Evolutionary conservation across 345 rosid species (phyloP).

Genomic region (Streptanthus diversifolius): DNA sequence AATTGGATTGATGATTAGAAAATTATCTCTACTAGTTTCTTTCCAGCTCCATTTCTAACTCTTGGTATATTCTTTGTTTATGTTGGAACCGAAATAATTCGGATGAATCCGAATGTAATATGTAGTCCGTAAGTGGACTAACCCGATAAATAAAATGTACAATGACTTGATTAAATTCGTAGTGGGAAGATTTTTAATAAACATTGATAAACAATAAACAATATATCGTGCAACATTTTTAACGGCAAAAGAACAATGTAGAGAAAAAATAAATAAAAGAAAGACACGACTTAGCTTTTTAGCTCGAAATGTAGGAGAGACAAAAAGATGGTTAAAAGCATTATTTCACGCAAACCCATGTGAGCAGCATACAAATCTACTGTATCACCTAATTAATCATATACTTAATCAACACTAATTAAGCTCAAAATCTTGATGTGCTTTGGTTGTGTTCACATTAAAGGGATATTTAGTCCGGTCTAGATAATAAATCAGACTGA

Average conservation of each 20-base stretch:
- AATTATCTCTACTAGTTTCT: background rate
- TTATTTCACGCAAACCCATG: constrained; percentile 43
- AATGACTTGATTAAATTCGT: background rate
- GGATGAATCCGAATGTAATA: no score
- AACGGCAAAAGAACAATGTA: constrained; percentile 8
- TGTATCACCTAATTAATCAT: constrained; percentile 35
- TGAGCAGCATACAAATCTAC: constrained; percentile 43
- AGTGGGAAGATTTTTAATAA: background rate
- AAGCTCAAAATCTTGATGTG: background rate
- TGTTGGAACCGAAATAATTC: no score
- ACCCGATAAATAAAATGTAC: no score
- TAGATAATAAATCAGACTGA: background rate
- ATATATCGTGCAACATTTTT: constrained; percentile 3
- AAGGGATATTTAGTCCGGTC: background rate
- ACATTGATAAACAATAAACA: background rate
- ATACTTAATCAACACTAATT: constrained; percentile 23
- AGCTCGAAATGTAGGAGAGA: constrained; percentile 39
- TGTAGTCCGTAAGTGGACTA: no score
- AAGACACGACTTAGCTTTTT: constrained; percentile 39
- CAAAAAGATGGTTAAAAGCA: constrained; percentile 38
- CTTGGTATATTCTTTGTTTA: background rate
- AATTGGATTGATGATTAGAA: background rate
- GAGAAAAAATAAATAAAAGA: constrained; percentile 4
- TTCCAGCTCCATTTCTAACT: background rate
- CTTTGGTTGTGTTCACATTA: constrained; percentile 31